phyloP scores from a whole-genome alignment of 1,139 yeast genomes.

The Suhomyces maxii region DNA sequence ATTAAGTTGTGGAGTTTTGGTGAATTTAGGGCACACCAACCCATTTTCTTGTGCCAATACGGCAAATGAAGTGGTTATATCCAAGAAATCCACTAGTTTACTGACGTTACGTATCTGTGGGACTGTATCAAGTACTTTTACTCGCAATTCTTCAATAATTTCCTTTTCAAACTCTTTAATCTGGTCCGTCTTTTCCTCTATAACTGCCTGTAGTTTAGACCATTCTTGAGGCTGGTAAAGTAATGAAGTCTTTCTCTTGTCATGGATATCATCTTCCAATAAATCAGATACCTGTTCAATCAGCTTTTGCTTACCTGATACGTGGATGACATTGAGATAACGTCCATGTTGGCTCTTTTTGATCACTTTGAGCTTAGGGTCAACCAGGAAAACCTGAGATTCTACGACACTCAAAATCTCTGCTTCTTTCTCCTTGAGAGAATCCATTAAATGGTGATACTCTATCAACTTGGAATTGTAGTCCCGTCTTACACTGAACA shows the following conservation, averaged over 20 bases:
- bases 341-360: slow-evolving; percentile 35
- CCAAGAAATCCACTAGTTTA: slow-evolving; percentile 62
- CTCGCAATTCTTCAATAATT: slow-evolving; percentile 45
- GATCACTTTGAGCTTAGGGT: slow-evolving; percentile 28
- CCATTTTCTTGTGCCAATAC: slow-evolving; percentile 62
- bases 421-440: slow-evolving; percentile 26
- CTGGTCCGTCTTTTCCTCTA: slow-evolving; percentile 25
- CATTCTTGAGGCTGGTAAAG: slow-evolving; percentile 35
- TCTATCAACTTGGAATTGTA: slow-evolving; percentile 26
- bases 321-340: slow-evolving; percentile 31
- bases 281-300: slow-evolving; percentile 18
- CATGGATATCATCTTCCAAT: slow-evolving; percentile 25
- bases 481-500: slow-evolving; percentile 31
- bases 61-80: slow-evolving; percentile 74
- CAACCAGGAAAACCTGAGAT: slow-evolving; percentile 23
- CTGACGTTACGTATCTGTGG: slow-evolving; percentile 47
- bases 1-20: slow-evolving; percentile 43
- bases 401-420: slow-evolving; percentile 22
- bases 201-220: slow-evolving; percentile 29
- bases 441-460: slow-evolving; percentile 36
- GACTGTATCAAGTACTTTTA: slow-evolving; percentile 36
- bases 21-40: slow-evolving; percentile 66
- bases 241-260: slow-evolving; percentile 30
- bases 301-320: slow-evolving; percentile 35
- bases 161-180: slow-evolving; percentile 44